Evolutionary conservation across 257 asterid genomes (phyloP), one percentile per base, ranked within the genome.

Genomic region (Galeopsis tetrahit): DNA sequence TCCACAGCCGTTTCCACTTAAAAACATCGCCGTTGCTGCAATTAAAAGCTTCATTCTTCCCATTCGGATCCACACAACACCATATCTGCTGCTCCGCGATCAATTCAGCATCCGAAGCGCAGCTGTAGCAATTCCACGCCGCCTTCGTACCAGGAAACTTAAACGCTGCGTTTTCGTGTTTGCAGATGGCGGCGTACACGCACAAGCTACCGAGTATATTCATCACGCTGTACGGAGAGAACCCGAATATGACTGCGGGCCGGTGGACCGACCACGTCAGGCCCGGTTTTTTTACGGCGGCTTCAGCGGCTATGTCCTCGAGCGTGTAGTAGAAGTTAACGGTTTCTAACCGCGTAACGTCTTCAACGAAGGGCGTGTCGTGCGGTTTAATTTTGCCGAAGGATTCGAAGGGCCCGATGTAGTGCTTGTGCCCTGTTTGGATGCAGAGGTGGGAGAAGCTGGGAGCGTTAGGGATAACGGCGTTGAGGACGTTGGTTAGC

Each of bases 11-110:
- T 39, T 81, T 81, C 85, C 82, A 81, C 68, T 81, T 81, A 74
- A 81, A 81, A 28, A 81, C 14, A 33, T 81, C 82, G 4, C 85
- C 82, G 4, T 81, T 81, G 33, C 78, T 78, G 63, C 80, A 74
- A 13, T 81, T 81, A 6, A 78, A 81, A n/a, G 78, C 85, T 53
- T 74, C 82, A 7, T 78, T 81, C 21, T 74, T 74, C 56, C 82
- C 82, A 5, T 66, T 51, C 3, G 78, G 85, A 6, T 81, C 80
- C 8, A 81, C 80, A 17, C 70, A 62, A 61, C 80, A 67, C 85
- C 85, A 81, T 4, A 81, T 81, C 42, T 81, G 85, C 40, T 81
- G 85, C 70, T 81, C 85, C 1, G 85, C 85, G 3, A 81, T 70
- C 64, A 81, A 35, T 2, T 81, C 81, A 0, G 85, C 78, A 5